Base-by-base conservation (phyloP, 2,329 filamentous ascomycete species). In the Fonsecaea erecta region DNA sequence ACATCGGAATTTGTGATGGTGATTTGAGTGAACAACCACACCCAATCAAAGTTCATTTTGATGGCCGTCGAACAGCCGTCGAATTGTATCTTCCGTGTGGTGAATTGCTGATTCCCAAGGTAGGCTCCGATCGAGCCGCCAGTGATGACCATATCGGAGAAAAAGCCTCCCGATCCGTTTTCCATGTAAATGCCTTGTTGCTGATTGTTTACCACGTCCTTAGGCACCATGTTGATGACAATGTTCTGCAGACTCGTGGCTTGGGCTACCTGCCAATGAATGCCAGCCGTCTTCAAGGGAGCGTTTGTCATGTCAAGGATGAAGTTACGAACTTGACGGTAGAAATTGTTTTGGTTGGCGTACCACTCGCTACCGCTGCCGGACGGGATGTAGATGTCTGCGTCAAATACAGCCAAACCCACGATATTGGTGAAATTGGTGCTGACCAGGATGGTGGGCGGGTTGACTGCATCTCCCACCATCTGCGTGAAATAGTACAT, bases 391-490 rank as follows among this genome's bases (percentile, higher is more conserved):
- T 96, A 96, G 0, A 91, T 91, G 73, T 96, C 87, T 1, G 90
- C 83, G 74, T 95, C 91, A 70, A 97, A 89, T 63, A 96, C 84
- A 56, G 88, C 92, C 79, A 96, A 92, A 58, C 92, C 93, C 6
- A 81, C 71, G 74, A 96, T 96, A 73, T 83, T 82, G 24, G 68
- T 70, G 53, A 66, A 62, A 55, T 70, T 68, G 53, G 62, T 30
- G 3, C 57, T 43, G 6, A 69, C 62, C 28, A 91, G 90, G 76
- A 95, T 81, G 0, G 86, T 88, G 0, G 92, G 91, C n/a, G 86
- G 77, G 69, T 83, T 82, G 74, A 85, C 75, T 62, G 86, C 85
- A 78, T 95, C 67, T 93, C 82, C 93, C 62, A 89, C 80, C 14
- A 89, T 75, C 74, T 88, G 83, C 5, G 87, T 89, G 66, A 85